Base-by-base conservation (phyloP, 2,329 filamentous ascomycete species). In the Trichoderma brevicompactum region DNA sequence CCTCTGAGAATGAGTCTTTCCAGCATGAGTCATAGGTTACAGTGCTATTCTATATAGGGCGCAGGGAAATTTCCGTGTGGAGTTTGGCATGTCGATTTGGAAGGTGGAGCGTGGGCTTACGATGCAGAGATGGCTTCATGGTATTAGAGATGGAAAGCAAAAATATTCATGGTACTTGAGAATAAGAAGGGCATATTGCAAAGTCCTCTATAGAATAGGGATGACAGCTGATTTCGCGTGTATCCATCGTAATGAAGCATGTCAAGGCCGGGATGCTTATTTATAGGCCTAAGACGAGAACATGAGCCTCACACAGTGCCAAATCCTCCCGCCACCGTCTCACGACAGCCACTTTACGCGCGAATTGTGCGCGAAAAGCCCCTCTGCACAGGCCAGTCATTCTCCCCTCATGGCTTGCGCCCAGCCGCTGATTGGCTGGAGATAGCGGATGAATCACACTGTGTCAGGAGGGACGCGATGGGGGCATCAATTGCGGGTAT, bases 351-450 rank as follows among this genome's bases (percentile, higher is more conserved):
- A 65, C 62, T 65, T 65, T 65, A 59, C 62, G 62, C 62, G 53
- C 52, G 43, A 56, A 58, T 56, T 38, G 41, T 41, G 19, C 34
- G 43, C 52, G 23, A n/a, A 5, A 49, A 34, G 32, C 13, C 34
- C 19, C 28, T 43, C 56, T 3, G 54, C 40, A 17, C 63, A 13
- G 17, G 28, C 63, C 55, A 54, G 49, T 48, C 60, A 65, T 66
- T 63, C 41, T 55, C 41, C 62, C 68, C 69, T 70, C 75, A 74
- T 76, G 74, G 68, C 69, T 72, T 76, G 75, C 74, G 73, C 72
- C 71, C 65, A 28, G 23, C n/a, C 34, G 36, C 23, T 74, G 70
- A 76, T 76, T 76, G 75, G 75, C 64, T 58, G 23, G 9, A 67
- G 59, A 66, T 66, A 48, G 49, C 38, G 43, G 13, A 43, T 41